Base-by-base conservation (phyloP, 1,284 basidiomycete genomes). In the Kwoniella shivajii region DNA sequence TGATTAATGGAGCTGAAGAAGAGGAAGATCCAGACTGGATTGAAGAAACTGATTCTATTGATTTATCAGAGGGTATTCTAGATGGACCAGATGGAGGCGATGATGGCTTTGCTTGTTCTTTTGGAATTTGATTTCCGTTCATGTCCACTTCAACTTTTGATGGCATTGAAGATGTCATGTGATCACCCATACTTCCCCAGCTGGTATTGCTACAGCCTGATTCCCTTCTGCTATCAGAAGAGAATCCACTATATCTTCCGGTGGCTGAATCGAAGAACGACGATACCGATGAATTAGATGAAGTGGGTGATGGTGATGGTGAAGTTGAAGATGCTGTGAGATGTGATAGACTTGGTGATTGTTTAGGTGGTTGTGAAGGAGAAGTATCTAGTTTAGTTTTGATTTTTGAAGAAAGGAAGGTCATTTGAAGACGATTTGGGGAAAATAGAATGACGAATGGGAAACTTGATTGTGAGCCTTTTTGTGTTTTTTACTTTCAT, bases 151-250 rank as follows among this genome's bases (percentile, higher is more conserved):
- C 14, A 22, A 34, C 45, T 26, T 29, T 31, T 20, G 31, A 34
- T 20, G 27, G 36, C 14, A 31, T 31, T 36, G 42, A 37, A 37
- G 43, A 33, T 36, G 51, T 31, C n/a, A n/a, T n/a, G n/a, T n/a
- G n/a, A n/a, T 53, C 49, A 24, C 44, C 49, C 46, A 50, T 55
- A 38, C 60, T 65, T 30, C 50, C 57, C 63, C 63, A 61, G 30
- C 59, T 61, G 13, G 59, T 61, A 52, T 54, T 48, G 36, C 60
- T 61, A 16, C 47, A 53, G 1, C 46, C 48, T 22, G 54, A 57
- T 36, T 56, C 37, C 29, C 63, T 38, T 27, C 63, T 48, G 20
- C 26, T 33, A 18, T 49, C 50, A 30, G 33, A 47, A 6, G 56
- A 31, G 29, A 16, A 34, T 36, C 33, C 43, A 4, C 20, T 33